Conservation (phyloP, 805 yeast genomes). For the Blastobotrys chiropterorum region DNA sequence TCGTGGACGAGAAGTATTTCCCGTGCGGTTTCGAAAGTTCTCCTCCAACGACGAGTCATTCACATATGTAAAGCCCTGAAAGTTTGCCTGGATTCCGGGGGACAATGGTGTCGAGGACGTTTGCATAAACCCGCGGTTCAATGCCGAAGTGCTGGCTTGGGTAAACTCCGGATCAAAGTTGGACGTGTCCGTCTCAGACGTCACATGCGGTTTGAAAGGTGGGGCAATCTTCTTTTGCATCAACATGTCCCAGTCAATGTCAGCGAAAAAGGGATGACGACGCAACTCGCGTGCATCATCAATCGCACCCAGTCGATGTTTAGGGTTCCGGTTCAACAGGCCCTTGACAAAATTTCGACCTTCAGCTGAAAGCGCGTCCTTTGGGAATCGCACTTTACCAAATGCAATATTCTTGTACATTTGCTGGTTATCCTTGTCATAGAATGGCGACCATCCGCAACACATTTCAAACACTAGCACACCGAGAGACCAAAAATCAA, state of each 20-base stretch:
- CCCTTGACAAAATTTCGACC: slow-evolving; percentile 97
- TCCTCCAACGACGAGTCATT: slow-evolving; percentile 92
- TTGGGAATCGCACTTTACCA: slow-evolving; percentile 96
- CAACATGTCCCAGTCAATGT: slow-evolving; percentile 83
- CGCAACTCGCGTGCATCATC: slow-evolving; percentile 90
- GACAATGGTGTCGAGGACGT: slow-evolving; percentile 66
- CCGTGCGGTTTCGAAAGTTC: slow-evolving; percentile 40
- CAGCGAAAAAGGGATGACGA: slow-evolving; percentile 87
- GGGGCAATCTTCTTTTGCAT: slow-evolving; percentile 82
- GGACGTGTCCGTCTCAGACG: slow-evolving; percentile 88
- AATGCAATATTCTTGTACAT: slow-evolving; percentile 99
- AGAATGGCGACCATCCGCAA: slow-evolving; percentile 99
- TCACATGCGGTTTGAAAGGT: slow-evolving; percentile 90
- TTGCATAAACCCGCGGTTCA: slow-evolving; percentile 45
- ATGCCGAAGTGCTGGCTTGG: slow-evolving; percentile 76
- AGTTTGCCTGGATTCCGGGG: slow-evolving; percentile 93
- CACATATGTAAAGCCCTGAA: slow-evolving; percentile 94
- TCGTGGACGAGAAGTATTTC: background rate
- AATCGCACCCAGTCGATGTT: slow-evolving; percentile 84
- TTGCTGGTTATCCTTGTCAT: slow-evolving; percentile 95
- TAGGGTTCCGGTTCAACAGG: slow-evolving; percentile 88
- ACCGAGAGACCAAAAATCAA: slow-evolving; percentile 97
- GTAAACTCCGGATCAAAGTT: slow-evolving; percentile 98
- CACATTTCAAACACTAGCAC: slow-evolving; percentile 98
- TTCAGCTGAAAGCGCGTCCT: slow-evolving; percentile 86